A percentile compares a stretch with the other conserved stretches of the same genome.
Evolutionary conservation across 495 filamentous ascomycete genomes (phyloP).

Genomic region (Ramalina peruviana): DNA sequence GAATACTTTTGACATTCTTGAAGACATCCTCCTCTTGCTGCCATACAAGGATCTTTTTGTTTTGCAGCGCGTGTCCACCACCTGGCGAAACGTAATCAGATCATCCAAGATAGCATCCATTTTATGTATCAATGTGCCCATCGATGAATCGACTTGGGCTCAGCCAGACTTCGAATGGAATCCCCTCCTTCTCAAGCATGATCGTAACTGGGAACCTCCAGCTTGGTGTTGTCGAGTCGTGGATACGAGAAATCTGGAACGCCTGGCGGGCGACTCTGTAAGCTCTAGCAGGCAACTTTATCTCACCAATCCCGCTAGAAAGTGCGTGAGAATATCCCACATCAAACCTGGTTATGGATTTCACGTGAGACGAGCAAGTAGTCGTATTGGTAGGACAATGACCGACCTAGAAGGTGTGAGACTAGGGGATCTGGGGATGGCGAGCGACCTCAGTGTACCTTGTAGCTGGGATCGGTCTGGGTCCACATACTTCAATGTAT

Average conservation of each 20-base stretch:
- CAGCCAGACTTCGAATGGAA: neutral
- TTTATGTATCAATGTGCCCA: no score
- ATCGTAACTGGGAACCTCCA: neutral
- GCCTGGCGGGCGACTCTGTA: neutral
- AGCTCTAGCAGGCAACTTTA: neutral
- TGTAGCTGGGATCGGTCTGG: neutral
- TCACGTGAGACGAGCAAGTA: no score
- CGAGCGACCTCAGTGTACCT: no score
- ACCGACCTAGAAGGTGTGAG: no score
- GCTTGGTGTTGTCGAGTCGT: neutral
- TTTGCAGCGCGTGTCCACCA: neutral
- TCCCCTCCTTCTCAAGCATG: neutral
- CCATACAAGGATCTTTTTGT: neutral
- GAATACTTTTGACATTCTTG: neutral
- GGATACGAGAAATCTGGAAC: neutral
- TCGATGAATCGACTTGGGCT: no score
- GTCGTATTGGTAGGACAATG: no score
- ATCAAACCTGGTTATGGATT: no score
- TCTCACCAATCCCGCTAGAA: neutral
- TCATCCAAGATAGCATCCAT: no score
- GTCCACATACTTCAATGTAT: neutral
- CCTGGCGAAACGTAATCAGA: neutral
- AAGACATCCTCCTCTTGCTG: neutral
- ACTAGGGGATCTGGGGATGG: no score
- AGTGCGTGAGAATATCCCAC: no score